Conservation (phyloP, 257 asterid genomes). For the Solanum habrochaites region DNA sequence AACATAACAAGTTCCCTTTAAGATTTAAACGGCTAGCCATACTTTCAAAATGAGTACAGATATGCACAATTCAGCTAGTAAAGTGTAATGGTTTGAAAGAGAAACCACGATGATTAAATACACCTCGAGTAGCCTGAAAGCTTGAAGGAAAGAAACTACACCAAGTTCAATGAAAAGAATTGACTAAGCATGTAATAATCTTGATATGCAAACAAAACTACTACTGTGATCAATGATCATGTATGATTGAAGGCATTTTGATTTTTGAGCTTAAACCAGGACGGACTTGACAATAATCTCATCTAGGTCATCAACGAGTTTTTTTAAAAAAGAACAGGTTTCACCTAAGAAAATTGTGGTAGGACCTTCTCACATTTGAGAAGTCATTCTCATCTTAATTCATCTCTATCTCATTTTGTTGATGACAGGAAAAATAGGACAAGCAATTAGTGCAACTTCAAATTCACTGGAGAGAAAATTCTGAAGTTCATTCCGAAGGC, state of each 20-base stretch:
- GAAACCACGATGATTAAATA: neutral
- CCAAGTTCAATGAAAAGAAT: neutral
- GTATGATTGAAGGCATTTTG: neutral
- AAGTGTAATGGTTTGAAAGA: neutral
- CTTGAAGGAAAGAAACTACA: neutral
- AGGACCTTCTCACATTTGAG: neutral
- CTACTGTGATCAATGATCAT: neutral
- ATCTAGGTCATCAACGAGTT: neutral
- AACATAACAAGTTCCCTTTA: neutral
- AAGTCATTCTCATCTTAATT: neutral
- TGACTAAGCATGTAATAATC: neutral
- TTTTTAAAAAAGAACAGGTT: neutral
- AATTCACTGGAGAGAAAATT: neutral
- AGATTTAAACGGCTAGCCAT: constrained; percentile 1
- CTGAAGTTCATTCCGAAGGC: neutral
- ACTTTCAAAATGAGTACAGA: neutral
- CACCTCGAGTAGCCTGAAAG: neutral
- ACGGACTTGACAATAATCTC: neutral
- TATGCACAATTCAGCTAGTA: neutral
- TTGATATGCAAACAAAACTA: neutral
- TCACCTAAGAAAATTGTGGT: neutral
- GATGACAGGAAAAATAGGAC: neutral
- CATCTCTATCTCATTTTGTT: neutral
- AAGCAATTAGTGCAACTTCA: neutral
- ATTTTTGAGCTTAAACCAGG: neutral